Conservation (phyloP, 2,329 filamentous ascomycete genomes). For the Curvularia sp. region DNA sequence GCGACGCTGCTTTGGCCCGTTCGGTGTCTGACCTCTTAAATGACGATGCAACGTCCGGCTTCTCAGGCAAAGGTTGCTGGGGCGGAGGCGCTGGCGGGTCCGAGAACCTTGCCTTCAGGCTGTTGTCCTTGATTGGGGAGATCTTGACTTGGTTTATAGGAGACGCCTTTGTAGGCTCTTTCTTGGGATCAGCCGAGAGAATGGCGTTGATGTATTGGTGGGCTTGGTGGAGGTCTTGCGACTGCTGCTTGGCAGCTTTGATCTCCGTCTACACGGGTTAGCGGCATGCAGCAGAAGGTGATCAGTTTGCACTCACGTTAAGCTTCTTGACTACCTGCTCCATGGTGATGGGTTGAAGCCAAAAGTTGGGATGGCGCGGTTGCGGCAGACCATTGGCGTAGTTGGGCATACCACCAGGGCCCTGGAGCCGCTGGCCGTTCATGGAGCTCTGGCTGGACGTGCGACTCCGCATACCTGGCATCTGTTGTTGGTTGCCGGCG, state of each 20-base stretch:
- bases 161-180: conserved; percentile 58
- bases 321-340: conserved; percentile 92
- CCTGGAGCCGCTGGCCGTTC: conserved; percentile 68
- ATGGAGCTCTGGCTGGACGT: conserved; percentile 63
- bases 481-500: conserved; percentile 68
- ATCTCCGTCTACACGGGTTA: conserved; percentile 74
- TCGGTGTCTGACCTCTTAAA: conserved; percentile 80
- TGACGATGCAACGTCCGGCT: conserved; percentile 74
- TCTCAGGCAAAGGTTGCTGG: conserved; percentile 90
- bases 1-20: conserved; percentile 69
- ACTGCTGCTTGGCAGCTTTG: conserved; percentile 85
- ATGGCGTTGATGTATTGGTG: conserved; percentile 81
- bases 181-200: conserved; percentile 71
- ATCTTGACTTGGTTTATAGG: conserved; percentile 51
- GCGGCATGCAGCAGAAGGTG: conserved; percentile 15
- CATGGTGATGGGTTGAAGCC: conserved; percentile 87
- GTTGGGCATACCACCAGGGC: conserved; percentile 62
- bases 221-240: conserved; percentile 82
- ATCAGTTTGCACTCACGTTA: conserved; percentile 64
- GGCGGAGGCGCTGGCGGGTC: conserved; percentile 93
- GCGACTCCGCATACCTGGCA: conserved; percentile 72
- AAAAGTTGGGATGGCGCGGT: conserved; percentile 79
- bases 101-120: conserved; percentile 80
- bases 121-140: conserved; percentile 65
- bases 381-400: conserved; percentile 68